Percentiles rank a stretch among this genome's conserved stretches.
Evolutionary conservation across 2,329 filamentous ascomycete genomes (phyloP).

Genomic region (Sclerotinia spermophila): DNA sequence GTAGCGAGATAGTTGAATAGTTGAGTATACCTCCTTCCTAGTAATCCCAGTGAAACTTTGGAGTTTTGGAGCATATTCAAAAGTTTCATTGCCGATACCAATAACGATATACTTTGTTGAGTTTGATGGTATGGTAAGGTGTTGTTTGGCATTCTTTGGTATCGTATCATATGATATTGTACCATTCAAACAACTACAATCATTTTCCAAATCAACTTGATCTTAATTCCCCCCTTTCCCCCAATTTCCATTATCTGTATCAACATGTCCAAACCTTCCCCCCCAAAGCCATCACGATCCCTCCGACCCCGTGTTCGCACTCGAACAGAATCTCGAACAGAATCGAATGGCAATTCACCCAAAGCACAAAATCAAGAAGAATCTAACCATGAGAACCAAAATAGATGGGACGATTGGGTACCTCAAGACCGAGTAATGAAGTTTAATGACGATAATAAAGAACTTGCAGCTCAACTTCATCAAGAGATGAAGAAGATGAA

Average conservation of each 20-base stretch:
- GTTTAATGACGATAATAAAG: conserved; percentile 90
- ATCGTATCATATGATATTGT: not conserved
- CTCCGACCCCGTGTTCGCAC: conserved; percentile 3
- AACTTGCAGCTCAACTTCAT: conserved; percentile 72
- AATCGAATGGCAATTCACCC: not conserved
- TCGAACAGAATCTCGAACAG: no score
- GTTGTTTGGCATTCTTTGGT: not conserved
- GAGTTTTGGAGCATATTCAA: not conserved
- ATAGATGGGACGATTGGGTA: conserved; percentile 92
- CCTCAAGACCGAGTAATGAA: conserved; percentile 89
- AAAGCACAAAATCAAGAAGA: not conserved
- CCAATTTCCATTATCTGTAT: not conserved
- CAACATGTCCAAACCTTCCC: not conserved
- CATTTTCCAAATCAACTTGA: not conserved
- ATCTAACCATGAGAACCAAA: conserved; percentile 7
- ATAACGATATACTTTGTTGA: not conserved
- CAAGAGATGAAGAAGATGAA: conserved; percentile 56
- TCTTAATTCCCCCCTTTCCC: not conserved
- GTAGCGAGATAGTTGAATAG: conserved; percentile 1
- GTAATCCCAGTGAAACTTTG: not conserved
- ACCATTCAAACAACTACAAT: not conserved
- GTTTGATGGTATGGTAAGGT: not conserved
- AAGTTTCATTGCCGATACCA: not conserved
- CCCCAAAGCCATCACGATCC: not conserved
- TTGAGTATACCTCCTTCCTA: not conserved